phyloP scores from a whole-genome alignment of 352 stramenopile species.

The Globisporangium emineosum region DNA sequence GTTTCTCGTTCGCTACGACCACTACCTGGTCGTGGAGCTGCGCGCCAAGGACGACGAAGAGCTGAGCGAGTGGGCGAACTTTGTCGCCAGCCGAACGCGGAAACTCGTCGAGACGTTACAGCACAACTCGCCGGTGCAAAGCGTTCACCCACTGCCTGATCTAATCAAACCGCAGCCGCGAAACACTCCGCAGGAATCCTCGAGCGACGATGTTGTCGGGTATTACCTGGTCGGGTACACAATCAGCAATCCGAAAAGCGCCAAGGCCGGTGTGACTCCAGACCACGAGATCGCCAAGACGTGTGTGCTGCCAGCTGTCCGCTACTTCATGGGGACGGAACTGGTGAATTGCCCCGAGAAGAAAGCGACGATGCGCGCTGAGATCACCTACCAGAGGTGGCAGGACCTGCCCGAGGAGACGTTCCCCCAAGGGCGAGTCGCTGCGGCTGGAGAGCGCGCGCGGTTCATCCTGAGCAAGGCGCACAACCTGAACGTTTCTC shows the following conservation, averaged over 20 bases:
- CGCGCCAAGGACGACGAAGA: constrained; percentile 49
- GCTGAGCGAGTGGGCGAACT: constrained; percentile 65
- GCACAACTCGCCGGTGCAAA: constrained; percentile 50
- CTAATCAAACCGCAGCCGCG: constrained; percentile 37
- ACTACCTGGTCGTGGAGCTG: constrained; percentile 75
- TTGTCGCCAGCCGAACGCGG: constrained; percentile 77
- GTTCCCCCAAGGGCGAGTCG: constrained; percentile 55
- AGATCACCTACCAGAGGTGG: constrained; percentile 66
- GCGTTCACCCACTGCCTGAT: constrained; percentile 71
- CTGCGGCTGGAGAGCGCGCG: constrained; percentile 68
- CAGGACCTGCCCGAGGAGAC: constrained; percentile 60
- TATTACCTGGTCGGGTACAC: constrained; percentile 79
- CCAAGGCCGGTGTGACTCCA: constrained; percentile 6
- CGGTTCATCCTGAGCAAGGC: constrained; percentile 76
- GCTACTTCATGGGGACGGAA: constrained; percentile 83
- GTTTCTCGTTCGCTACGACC: constrained; percentile 81
- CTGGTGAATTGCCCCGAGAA: constrained; percentile 51
- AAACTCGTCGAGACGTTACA: constrained; percentile 84
- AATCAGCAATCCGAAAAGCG: constrained; percentile 13
- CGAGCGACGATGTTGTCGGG: constrained; percentile 22
- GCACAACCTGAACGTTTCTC: constrained; percentile 58
- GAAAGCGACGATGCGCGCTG: constrained; percentile 54
- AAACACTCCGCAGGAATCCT: not conserved
- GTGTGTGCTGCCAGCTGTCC: constrained; percentile 51
- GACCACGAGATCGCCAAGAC: constrained; percentile 35